A percentile compares a stretch with the other conserved stretches of the same genome.
Evolutionary conservation across 1,284 basidiomycete genomes (phyloP).

Genomic region (Heterobasidion annosum): DNA sequence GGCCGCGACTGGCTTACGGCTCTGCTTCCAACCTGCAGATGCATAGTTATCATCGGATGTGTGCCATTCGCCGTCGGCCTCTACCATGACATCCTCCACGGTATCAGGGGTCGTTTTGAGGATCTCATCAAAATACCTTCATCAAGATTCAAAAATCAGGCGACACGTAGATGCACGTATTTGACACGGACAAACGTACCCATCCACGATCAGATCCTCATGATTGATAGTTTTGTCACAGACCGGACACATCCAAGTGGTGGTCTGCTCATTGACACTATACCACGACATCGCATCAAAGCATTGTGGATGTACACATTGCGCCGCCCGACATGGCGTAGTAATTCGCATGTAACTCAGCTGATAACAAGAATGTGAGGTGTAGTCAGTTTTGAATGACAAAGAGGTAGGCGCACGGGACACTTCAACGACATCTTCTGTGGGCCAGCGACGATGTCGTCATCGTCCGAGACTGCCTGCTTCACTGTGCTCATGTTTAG

Average conservation of each 20-base stretch:
- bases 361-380: slow-evolving; percentile 28
- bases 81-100: slow-evolving; percentile 89
- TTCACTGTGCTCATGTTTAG: slow-evolving; percentile 38
- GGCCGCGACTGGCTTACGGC: slow-evolving; percentile 27
- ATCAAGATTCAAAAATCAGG: neutral
- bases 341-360: slow-evolving; percentile 84
- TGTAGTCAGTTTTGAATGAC: neutral
- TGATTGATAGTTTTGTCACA: slow-evolving; percentile 77
- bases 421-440: slow-evolving; percentile 88
- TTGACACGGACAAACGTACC: slow-evolving; percentile 44
- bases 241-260: slow-evolving; percentile 94
- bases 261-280: slow-evolving; percentile 92
- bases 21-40: slow-evolving; percentile 59
- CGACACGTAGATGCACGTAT: slow-evolving; percentile 1
- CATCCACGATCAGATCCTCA: slow-evolving; percentile 86
- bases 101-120: slow-evolving; percentile 67
- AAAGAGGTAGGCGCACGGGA: slow-evolving; percentile 52
- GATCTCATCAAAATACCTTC: slow-evolving; percentile 79
- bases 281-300: slow-evolving; percentile 96
- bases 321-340: slow-evolving; percentile 77
- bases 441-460: slow-evolving; percentile 82
- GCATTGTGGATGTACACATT: slow-evolving; percentile 90
- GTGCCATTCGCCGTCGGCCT: slow-evolving; percentile 94
- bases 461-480: slow-evolving; percentile 56
- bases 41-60: slow-evolving; percentile 81